Base-by-base conservation (phyloP, 192 early-diverging fungal species). In the Entomortierella beljakovae region DNA sequence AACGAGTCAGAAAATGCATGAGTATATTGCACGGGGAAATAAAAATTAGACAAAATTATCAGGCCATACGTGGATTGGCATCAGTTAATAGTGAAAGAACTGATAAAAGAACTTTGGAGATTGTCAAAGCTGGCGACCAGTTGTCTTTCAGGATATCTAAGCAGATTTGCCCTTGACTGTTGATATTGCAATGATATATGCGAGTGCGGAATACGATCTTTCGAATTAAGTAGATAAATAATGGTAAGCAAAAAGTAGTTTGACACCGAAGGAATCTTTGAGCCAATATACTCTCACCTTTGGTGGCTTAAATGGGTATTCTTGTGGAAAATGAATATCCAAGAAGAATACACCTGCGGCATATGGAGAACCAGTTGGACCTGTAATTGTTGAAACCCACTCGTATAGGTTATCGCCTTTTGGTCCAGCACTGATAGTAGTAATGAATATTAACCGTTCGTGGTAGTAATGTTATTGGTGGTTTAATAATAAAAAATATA, bases 181-280 rank as follows among this genome's bases (percentile, higher is more conserved):
- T 96, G 82, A 99, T 94, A 75, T 99, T 99, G 88, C 96, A 97
- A 81, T 99, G 96, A 74, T 98, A 99, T 51, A 99, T 97, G 51
- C 92, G 91, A 25, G 97, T 99, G 34, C 92, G 89, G 86, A 94
- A 99, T 6, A 87, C 86, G 32, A 96, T 90, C 94, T 93, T 67
- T 16, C 38, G 3, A 57, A 7, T 29, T 2, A 25, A 52, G 28
- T 48, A 33, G 11, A 33, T 15, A 57, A 13, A 33, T 15, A 2
- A 57, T 33, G 11, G 22, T 18, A 40, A n/a, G 23, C 49, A 51
- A 51, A 6, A 51, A 18, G 16, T 18, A 6, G 5, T 18, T 51
- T 51, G 9, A 13, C 10, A 13, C 42, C 9, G 10, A 43, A 43
- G 18, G 42, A 9, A 13, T 22, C 52, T 22, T 22, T 22, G 10